Evolutionary conservation across 2,329 filamentous ascomycete genomes (phyloP).

Genomic region (Calonectria fujianensis): DNA sequence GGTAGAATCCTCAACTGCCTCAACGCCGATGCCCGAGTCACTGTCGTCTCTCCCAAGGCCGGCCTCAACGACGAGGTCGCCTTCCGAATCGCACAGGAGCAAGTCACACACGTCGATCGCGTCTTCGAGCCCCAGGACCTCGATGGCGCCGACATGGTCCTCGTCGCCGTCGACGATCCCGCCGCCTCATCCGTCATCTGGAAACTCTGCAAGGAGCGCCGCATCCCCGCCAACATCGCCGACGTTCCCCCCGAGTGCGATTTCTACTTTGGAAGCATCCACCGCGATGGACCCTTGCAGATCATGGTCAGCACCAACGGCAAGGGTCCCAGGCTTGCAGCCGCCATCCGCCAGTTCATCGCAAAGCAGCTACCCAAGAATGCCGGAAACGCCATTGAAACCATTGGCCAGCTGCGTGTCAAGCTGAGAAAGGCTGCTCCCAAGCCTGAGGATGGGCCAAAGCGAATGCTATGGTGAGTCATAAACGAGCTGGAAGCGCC

Average conservation of each 20-base stretch:
- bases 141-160: conserved; percentile 88
- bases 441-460: conserved; percentile 82
- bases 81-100: conserved; percentile 83
- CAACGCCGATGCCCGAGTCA: conserved; percentile 94
- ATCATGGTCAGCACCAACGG: conserved; percentile 99
- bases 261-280: conserved; percentile 98
- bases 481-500: neutral
- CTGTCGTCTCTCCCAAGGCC: conserved; percentile 85
- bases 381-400: conserved; percentile 89
- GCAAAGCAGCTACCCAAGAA: conserved; percentile 84
- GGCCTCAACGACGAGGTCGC: conserved; percentile 93
- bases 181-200: conserved; percentile 92
- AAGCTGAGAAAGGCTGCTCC: conserved; percentile 88
- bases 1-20: conserved; percentile 95
- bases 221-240: conserved; percentile 94
- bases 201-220: conserved; percentile 91
- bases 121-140: conserved; percentile 92
- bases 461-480: conserved; percentile 91
- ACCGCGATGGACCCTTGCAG: conserved; percentile 95
- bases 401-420: conserved; percentile 86
- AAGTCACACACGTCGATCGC: conserved; percentile 88
- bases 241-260: conserved; percentile 98
- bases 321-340: conserved; percentile 93
- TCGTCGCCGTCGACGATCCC: conserved; percentile 95
- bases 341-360: conserved; percentile 88